A percentile compares a stretch with the other conserved stretches of the same genome.
These are phyloP conservation scores for Tylopilus subfusipes DNA, from an alignment of 768 basidiomycete genomes.

Conservation along the genomic window DNA sequence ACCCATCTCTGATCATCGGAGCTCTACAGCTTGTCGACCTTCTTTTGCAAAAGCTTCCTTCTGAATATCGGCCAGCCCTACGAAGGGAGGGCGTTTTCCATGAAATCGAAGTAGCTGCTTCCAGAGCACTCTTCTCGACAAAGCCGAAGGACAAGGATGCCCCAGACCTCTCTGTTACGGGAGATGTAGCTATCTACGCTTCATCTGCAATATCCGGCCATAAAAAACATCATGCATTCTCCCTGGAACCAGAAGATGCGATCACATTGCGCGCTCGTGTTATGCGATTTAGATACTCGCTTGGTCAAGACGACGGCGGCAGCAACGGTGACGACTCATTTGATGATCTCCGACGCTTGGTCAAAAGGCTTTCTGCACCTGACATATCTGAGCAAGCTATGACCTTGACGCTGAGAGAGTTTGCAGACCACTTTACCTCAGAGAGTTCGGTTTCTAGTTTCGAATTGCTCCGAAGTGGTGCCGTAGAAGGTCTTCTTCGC, in stretches of 20 bases:
- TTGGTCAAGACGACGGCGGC: slow-evolving; percentile 48
- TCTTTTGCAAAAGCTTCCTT: slow-evolving; percentile 77
- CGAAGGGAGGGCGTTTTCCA: slow-evolving; percentile 95
- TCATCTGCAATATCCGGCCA: slow-evolving; percentile 54
- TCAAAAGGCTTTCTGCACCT: slow-evolving; percentile 55
- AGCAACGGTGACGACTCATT: slow-evolving; percentile 60
- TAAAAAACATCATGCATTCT: slow-evolving; percentile 66
- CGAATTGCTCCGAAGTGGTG: slow-evolving; percentile 89
- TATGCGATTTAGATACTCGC: slow-evolving; percentile 78
- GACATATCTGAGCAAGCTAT: slow-evolving; percentile 62
- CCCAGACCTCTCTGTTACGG: slow-evolving; percentile 33
- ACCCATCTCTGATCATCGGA: slow-evolving; percentile 78
- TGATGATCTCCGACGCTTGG: slow-evolving; percentile 58
- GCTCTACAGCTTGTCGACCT: slow-evolving; percentile 94
- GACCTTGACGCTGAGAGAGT: slow-evolving; percentile 56
- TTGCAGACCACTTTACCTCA: slow-evolving; percentile 79
- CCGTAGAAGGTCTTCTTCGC: slow-evolving; percentile 81
- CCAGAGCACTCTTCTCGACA: slow-evolving; percentile 52
- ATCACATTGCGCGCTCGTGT: slow-evolving; percentile 90
- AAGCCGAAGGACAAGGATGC: slow-evolving; percentile 47
- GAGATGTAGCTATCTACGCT: slow-evolving; percentile 37
- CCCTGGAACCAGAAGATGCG: slow-evolving; percentile 83
- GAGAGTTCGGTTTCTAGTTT: slow-evolving; percentile 89
- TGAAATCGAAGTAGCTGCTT: slow-evolving; percentile 80
- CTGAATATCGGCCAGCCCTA: slow-evolving; percentile 84